Evolutionary conservation across 345 rosid species (phyloP).

Genomic region (Salix brachista): DNA sequence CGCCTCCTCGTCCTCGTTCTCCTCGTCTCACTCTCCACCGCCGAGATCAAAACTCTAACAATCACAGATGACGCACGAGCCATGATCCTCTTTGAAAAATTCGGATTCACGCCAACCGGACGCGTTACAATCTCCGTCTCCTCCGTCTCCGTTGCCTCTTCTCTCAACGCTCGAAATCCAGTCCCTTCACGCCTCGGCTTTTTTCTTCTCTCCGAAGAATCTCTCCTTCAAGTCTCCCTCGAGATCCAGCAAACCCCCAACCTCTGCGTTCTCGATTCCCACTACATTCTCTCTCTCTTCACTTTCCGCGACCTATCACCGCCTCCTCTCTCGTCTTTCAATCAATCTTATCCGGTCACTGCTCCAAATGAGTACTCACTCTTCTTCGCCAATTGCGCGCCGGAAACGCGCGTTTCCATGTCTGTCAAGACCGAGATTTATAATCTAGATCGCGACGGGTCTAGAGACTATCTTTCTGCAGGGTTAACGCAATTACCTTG

Average conservation of each 20-base stretch:
- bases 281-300: slow-evolving; percentile 53
- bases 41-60: slow-evolving; percentile 40
- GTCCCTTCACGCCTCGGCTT: slow-evolving; percentile 73
- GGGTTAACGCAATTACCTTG: slow-evolving; percentile 76
- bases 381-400: slow-evolving; percentile 84
- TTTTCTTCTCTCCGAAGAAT: slow-evolving; percentile 90
- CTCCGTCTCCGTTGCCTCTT: slow-evolving; percentile 57
- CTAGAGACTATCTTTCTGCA: slow-evolving; percentile 67
- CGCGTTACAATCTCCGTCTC: slow-evolving; percentile 59
- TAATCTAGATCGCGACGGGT: slow-evolving; percentile 55
- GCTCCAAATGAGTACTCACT: slow-evolving; percentile 85
- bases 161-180: slow-evolving; percentile 43
- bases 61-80: slow-evolving; percentile 71
- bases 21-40: background rate
- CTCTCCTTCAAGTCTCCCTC: slow-evolving; percentile 71
- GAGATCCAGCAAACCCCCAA: slow-evolving; percentile 75
- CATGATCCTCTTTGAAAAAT: slow-evolving; percentile 91
- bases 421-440: slow-evolving; percentile 66
- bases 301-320: slow-evolving; percentile 80
- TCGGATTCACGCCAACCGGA: slow-evolving; percentile 87
- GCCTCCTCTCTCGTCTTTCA: slow-evolving; percentile 61
- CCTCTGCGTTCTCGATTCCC: slow-evolving; percentile 87
- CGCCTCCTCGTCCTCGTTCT: slow-evolving; percentile 18
- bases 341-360: slow-evolving; percentile 53
- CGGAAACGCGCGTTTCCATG: slow-evolving; percentile 80